Percentiles rank a stretch among this genome's conserved stretches.
Evolutionary conservation across 257 asterid species (phyloP).

Genomic region (Mentha longifolia): DNA sequence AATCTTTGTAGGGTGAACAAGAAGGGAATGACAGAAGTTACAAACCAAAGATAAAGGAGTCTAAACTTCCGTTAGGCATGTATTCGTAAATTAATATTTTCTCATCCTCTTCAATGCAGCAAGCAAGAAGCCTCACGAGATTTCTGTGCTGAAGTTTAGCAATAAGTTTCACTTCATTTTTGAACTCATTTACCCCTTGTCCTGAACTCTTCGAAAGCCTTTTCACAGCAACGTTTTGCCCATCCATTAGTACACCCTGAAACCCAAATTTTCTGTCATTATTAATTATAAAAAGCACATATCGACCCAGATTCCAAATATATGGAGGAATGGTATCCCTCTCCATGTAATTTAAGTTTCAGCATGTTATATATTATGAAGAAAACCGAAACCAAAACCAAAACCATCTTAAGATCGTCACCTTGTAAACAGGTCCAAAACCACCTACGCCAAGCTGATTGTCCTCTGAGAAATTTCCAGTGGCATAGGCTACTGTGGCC

Average conservation of each 20-base stretch:
- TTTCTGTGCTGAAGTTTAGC: constrained; percentile 56
- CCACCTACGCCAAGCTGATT: constrained; percentile 60
- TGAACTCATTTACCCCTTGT: constrained; percentile 53
- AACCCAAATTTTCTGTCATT: not conserved
- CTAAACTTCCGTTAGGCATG: constrained; percentile 48
- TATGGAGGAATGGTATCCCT: not conserved
- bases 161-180: constrained; percentile 47
- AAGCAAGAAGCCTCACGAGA: constrained; percentile 53
- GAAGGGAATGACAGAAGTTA: not conserved
- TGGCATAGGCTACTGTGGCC: constrained; percentile 46
- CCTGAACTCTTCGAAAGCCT: constrained; percentile 48
- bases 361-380: not conserved
- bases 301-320: no score
- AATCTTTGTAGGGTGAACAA: not conserved
- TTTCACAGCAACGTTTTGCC: constrained; percentile 49
- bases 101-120: constrained; percentile 50
- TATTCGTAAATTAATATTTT: constrained; percentile 51
- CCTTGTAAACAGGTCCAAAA: constrained; percentile 60
- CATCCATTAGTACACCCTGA: constrained; percentile 45
- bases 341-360: not conserved
- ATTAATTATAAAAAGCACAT: no score
- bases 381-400: not conserved
- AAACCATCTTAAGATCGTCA: constrained; percentile 25
- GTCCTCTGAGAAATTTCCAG: constrained; percentile 40
- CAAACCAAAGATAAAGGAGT: constrained; percentile 47